phyloP scores from a whole-genome alignment of 176 grass and related monocot species.

The Zoysia pacifica region DNA sequence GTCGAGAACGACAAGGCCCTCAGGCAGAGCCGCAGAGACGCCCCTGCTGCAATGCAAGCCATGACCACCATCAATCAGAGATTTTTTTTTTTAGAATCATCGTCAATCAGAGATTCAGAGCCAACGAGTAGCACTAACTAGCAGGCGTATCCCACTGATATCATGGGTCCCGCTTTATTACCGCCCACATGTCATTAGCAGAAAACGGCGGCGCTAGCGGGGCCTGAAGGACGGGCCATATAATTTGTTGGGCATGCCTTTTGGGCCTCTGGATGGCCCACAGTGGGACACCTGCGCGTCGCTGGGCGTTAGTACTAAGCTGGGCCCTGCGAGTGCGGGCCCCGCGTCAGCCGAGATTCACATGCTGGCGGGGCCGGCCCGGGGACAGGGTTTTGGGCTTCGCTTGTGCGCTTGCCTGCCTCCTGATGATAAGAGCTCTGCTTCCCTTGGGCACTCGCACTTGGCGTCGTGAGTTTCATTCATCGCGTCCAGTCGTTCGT shows the following conservation, averaged over 20 bases:
- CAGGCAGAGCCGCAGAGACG: no score
- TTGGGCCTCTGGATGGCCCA: background rate
- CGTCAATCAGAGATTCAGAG: background rate
- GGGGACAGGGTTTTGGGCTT: slow-evolving; percentile 33
- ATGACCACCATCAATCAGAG: no score
- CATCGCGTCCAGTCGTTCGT: no score
- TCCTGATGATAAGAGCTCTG: background rate
- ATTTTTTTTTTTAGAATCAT: no score
- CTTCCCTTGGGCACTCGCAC: background rate
- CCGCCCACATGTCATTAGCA: background rate
- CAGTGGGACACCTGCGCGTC: background rate
- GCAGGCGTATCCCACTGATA: background rate
- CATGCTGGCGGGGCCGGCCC: slow-evolving; percentile 28
- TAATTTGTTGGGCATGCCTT: background rate
- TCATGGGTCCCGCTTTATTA: rapidly evolving
- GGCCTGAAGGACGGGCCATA: background rate
- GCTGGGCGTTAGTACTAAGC: slow-evolving; percentile 11
- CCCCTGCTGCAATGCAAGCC: background rate
- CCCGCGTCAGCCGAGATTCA: background rate
- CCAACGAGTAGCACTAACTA: background rate
- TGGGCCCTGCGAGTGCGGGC: background rate
- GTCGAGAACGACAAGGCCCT: no score
- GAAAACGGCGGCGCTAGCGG: background rate
- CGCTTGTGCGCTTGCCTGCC: slow-evolving; percentile 1
- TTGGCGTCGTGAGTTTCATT: background rate